Percentiles rank a stretch among this genome's conserved stretches.
phyloP scores from a whole-genome alignment of 2,329 filamentous ascomycete genomes.

The Fonsecaea monophora region DNA sequence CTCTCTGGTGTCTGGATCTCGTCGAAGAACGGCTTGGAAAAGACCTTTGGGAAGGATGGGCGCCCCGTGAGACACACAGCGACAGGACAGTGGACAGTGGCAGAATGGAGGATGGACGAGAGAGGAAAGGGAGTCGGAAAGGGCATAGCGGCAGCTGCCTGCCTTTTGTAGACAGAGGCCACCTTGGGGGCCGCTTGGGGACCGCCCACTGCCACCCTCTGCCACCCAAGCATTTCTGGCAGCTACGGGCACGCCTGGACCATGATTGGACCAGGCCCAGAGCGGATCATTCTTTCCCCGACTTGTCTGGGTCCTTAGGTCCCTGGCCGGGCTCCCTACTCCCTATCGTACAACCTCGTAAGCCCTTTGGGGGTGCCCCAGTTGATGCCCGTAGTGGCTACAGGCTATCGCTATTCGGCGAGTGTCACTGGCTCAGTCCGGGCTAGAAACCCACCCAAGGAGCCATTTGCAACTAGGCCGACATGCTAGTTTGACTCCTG shows the following conservation, averaged over 20 bases:
- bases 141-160: conserved; percentile 38
- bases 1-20: neutral
- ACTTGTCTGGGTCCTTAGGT: conserved; percentile 6
- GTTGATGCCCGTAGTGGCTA: conserved; percentile 2
- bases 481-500: conserved; percentile 20
- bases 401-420: conserved; percentile 4
- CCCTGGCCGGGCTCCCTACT: neutral
- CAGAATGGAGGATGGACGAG: conserved; percentile 33
- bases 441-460: conserved; percentile 6
- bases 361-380: neutral
- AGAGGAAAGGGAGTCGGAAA: conserved; percentile 40
- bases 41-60: conserved; percentile 4
- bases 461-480: conserved; percentile 9
- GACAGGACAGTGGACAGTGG: conserved; percentile 16
- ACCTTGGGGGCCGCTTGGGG: neutral
- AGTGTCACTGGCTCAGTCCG: conserved; percentile 13
- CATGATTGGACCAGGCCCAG: conserved; percentile 17
- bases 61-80: conserved; percentile 3
- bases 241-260: conserved; percentile 9
- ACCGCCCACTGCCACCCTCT: no score
- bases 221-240: conserved; percentile 13
- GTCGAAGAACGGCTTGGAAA: neutral
- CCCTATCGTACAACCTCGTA: neutral
- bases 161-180: conserved; percentile 36
- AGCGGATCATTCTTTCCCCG: conserved; percentile 37